A percentile compares a stretch with the other conserved stretches of the same genome.
These are phyloP conservation scores for Gastrolobium bilobum DNA, from an alignment of 306 rosid genomes.

Conservation along the genomic window DNA sequence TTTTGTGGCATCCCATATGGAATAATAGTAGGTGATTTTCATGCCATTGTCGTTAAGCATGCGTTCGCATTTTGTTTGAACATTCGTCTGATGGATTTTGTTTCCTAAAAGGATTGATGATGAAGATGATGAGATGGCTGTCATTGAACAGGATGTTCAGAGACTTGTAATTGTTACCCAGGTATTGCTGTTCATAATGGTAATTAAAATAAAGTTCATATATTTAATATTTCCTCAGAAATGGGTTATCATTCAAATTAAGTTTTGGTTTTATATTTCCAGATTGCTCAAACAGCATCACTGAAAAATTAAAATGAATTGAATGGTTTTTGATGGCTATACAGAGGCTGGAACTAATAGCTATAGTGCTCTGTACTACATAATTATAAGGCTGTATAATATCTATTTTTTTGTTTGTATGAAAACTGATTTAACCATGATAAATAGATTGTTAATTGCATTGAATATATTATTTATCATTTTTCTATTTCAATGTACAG, in stretches of 20 bases:
- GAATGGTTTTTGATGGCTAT: slow-evolving; percentile 7
- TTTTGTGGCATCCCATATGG: slow-evolving; percentile 2
- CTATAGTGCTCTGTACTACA: background rate
- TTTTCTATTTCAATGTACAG: slow-evolving; percentile 57
- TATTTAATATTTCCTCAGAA: slow-evolving; percentile 10
- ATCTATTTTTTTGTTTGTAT: slow-evolving; percentile 13
- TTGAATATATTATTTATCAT: slow-evolving; percentile 25
- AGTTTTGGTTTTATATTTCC: background rate
- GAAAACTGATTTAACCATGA: slow-evolving; percentile 25
- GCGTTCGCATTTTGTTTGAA: slow-evolving; percentile 16
- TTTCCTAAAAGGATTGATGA: slow-evolving; percentile 70
- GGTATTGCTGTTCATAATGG: slow-evolving; percentile 61
- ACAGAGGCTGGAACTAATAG: slow-evolving; percentile 9
- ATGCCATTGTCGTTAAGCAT: slow-evolving; percentile 27
- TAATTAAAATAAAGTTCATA: background rate
- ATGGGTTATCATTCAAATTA: slow-evolving; percentile 13
- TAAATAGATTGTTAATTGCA: slow-evolving; percentile 8
- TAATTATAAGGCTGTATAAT: background rate
- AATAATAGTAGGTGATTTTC: slow-evolving; percentile 21
- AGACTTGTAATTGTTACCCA: slow-evolving; percentile 94
- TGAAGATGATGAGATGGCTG: slow-evolving; percentile 83
- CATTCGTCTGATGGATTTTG: slow-evolving; percentile 48
- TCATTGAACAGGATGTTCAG: slow-evolving; percentile 87
- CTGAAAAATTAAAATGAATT: slow-evolving; percentile 1
- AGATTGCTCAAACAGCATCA: background rate